phyloP scores from a whole-genome alignment of 345 rosid species.

The Microcos paniculata region DNA sequence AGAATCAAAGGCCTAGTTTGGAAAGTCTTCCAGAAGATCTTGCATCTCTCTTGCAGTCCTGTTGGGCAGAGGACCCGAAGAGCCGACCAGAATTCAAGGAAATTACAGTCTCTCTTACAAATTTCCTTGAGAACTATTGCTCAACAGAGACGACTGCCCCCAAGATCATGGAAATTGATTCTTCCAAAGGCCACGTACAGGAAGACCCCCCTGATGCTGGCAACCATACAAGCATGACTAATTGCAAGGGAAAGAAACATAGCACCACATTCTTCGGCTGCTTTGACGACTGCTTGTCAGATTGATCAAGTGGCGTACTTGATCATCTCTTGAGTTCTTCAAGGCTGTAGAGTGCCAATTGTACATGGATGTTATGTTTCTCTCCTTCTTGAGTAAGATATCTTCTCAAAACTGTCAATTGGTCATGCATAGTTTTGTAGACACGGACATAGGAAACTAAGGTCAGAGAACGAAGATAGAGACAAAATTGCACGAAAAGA shows the following conservation, averaged over 20 bases:
- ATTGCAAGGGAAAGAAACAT: conserved; percentile 18
- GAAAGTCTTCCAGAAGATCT: conserved; percentile 34
- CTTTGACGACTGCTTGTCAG: conserved; percentile 18
- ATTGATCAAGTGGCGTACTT: not conserved
- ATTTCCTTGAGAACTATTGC: conserved; percentile 19
- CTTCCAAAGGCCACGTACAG: not conserved
- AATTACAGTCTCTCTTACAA: conserved; percentile 29
- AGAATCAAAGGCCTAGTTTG: conserved; percentile 61
- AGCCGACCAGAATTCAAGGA: conserved; percentile 56
- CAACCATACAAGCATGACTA: not conserved
- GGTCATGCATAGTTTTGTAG: too few relatives aligned
- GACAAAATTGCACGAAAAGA: too few relatives aligned
- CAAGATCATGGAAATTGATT: not conserved
- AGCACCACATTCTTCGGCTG: conserved; percentile 10
- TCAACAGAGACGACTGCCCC: conserved; percentile 23
- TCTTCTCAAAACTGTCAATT: too few relatives aligned
- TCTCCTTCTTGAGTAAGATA: too few relatives aligned
- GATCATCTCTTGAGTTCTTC: not conserved
- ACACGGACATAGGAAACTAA: too few relatives aligned
- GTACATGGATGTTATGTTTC: not conserved
- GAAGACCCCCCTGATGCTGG: conserved; percentile 2
- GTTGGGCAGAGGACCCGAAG: conserved; percentile 55
- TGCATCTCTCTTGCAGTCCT: conserved; percentile 42
- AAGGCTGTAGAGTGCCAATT: not conserved
- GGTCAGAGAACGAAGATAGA: too few relatives aligned